These are phyloP conservation scores for Cryphonectria parasitica DNA, from an alignment of 2,329 filamentous ascomycete genomes.

Conservation along the genomic window DNA sequence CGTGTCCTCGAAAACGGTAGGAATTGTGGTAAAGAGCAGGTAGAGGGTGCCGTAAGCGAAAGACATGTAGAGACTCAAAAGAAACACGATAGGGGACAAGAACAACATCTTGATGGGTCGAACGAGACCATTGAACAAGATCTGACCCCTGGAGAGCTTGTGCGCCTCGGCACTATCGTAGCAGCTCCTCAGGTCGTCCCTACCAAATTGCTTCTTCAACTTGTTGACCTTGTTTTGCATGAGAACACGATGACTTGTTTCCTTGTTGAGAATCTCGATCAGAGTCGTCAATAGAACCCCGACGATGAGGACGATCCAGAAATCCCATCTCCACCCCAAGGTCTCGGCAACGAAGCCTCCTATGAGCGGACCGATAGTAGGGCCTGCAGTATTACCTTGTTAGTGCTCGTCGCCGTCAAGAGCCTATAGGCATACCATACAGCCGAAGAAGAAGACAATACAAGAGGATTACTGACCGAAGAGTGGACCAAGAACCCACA, in stretches of 20 bases:
- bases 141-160: slow-evolving; percentile 35
- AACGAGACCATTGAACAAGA: slow-evolving; percentile 37
- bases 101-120: slow-evolving; percentile 45
- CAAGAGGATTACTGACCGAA: slow-evolving; percentile 36
- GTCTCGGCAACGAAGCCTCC: slow-evolving; percentile 54
- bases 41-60: slow-evolving; percentile 58
- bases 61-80: slow-evolving; percentile 53
- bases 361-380: slow-evolving; percentile 51
- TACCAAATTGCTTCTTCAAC: slow-evolving; percentile 50
- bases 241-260: slow-evolving; percentile 56
- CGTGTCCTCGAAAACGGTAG: slow-evolving; percentile 51
- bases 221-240: slow-evolving; percentile 52
- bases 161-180: slow-evolving; percentile 42
- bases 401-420: not conserved
- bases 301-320: slow-evolving; percentile 57
- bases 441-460: not conserved
- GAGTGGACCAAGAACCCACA: slow-evolving; percentile 53
- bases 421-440: not conserved
- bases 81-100: slow-evolving; percentile 51
- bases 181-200: slow-evolving; percentile 50
- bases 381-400: slow-evolving; percentile 35
- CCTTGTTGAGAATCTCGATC: slow-evolving; percentile 47
- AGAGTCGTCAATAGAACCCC: slow-evolving; percentile 40
- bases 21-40: slow-evolving; percentile 58
- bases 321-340: slow-evolving; percentile 57